Base-by-base conservation (phyloP, 2,329 filamentous ascomycete species). In the Scedosporium minutisporum region DNA sequence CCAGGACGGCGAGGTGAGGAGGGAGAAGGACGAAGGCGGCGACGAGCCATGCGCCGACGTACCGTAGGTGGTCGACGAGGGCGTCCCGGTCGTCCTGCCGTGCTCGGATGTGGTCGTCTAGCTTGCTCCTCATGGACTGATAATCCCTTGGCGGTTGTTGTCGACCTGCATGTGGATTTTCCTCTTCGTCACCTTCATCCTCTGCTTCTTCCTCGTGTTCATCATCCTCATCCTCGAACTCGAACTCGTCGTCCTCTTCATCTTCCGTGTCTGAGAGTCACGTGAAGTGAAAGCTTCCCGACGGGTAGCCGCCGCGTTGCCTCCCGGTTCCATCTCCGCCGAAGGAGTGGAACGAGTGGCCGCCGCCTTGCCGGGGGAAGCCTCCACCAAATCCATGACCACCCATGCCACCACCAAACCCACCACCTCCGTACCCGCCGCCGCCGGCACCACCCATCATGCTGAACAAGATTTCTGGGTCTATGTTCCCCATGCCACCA, bases 391-490 rank as follows among this genome's bases (percentile, higher is more conserved):
- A 61, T 25, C 60, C 60, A 21, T 51, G 60, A 14, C 44, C 27
- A 14, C 51, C 51, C 51, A 55, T 55, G 57, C 81, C 81, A 18
- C 80, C 79, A 6, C 77, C 77, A 64, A 75, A 77, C 55, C 75
- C 74, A 25, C 74, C 75, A 62, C 80, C 77, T 51, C 77, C 77
- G 58, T 38, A 38, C 76, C 80, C 81, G 48, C 80, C 80, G 63
- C 78, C 78, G 42, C 82, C 80, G 38, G 76, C 77, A 44, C 82
- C 81, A 64, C 88, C 88, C 87, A 92, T 91, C 88, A 92, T 91
- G 76, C 88, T 90, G 78, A 91, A 91, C 27, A 93, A 78, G 67
- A 92, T 87, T 73, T 90, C 88, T 21, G 88, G 87, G 71, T 90
- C 87, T 71, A 93, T 91, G 69, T 82, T 82, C 70, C 83, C 82